Conservation (phyloP, 192 early-diverging fungal species). For the Dimargaris cristalligena region DNA sequence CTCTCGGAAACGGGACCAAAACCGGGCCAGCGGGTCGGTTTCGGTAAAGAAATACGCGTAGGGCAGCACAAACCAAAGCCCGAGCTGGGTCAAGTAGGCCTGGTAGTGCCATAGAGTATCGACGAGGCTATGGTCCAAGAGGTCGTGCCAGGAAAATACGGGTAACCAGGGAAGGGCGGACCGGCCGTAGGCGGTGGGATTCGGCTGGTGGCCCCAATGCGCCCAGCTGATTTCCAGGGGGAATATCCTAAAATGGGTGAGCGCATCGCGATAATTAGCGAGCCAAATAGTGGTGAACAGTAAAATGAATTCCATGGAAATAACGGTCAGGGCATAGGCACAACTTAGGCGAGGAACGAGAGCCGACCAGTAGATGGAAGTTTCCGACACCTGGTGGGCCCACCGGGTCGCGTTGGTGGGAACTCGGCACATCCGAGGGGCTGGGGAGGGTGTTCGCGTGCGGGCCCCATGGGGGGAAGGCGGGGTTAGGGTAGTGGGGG, state of each 20-base stretch:
- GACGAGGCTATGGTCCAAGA: neutral
- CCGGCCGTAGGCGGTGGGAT: no score
- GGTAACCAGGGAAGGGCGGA: no score
- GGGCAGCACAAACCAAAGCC: neutral
- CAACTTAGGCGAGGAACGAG: conserved; percentile 7
- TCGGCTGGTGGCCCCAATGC: neutral
- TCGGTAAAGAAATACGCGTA: conserved; percentile 8
- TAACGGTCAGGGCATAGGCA: conserved; percentile 1
- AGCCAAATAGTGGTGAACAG: conserved; percentile 4
- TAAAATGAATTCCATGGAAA: neutral
- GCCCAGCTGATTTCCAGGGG: neutral
- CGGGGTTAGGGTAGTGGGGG: no score
- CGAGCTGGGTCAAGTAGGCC: neutral
- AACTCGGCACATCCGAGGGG: no score
- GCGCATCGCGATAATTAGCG: neutral
- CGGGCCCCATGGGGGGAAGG: no score
- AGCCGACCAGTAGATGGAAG: conserved; percentile 8
- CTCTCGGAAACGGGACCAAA: neutral
- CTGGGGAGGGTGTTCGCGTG: no score
- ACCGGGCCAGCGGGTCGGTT: neutral
- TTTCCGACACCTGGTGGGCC: neutral
- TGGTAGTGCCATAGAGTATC: conserved; percentile 5
- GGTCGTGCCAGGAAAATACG: conserved; percentile 8
- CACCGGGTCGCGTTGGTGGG: no score
- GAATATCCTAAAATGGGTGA: neutral